Evolutionary conservation across 768 basidiomycete genomes (phyloP), one percentile per base, ranked within the genome.

Genomic region (Myochromella boudieri): DNA sequence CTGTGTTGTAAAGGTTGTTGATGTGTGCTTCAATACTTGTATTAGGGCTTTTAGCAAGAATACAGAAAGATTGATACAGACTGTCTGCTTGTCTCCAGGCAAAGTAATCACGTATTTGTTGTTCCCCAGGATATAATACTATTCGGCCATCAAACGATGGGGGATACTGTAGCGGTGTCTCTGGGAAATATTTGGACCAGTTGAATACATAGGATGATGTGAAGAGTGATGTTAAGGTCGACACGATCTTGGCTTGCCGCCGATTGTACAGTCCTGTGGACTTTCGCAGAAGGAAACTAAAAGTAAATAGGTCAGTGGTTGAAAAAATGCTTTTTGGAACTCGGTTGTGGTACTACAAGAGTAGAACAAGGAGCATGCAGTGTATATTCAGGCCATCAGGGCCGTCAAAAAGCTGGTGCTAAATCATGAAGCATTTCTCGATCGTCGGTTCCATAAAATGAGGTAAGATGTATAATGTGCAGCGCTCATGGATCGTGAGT

Each of bases 1-100:
- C 74, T 0, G 97, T 97, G 60, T 99, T 99, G 70, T 98, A 95
- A 18, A 99, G 69, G 62, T 99, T 99, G 62, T 99, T 99, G 62
- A 98, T 87, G 62, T 99, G 97, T 0, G 97, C 95, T 97, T 62
- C 42, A 25, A 29, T 55, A 50, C 34, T 6, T 11, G 22, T 41
- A 26, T n/a, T n/a, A n/a, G n/a, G 48, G 41, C 27, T 31, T 37
- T n/a, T 20, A n/a, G 41, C n/a, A 4, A 33, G 26, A 33, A 33
- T 40, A 9, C 22, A 10, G 12, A 31, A 6, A 26, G 26, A 18
- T 26, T 20, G 17, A n/a, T 17, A 68, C 91, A 50, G 59, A 95
- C 95, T 95, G 61, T 98, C 95, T 0, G 87, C 89, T 64, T 98
- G 97, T 48, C 97, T 71, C 97, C 97, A 99, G 0, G 90, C 69